Conservation (phyloP, 1,284 basidiomycete genomes). For the Sanghuangporus sanghuang region DNA sequence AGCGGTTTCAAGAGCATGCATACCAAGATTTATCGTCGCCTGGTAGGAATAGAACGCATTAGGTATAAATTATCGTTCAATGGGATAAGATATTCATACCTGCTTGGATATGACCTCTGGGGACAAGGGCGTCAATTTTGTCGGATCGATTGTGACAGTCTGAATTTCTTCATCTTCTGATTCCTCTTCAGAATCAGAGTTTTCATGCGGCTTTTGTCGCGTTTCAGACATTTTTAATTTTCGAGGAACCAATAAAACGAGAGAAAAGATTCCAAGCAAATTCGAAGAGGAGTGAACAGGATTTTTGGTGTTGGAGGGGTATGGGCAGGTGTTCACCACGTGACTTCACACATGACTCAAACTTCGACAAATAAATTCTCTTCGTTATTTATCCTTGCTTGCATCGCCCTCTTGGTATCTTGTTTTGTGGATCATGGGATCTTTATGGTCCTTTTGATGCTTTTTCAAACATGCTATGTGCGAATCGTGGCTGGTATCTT, state of each 20-base stretch:
- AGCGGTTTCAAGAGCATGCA: neutral
- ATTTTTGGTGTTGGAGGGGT: no score
- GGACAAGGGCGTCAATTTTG: conserved; percentile 84
- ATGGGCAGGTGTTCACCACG: no score
- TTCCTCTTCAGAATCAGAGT: conserved; percentile 66
- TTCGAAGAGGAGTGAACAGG: neutral
- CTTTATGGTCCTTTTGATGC: no score
- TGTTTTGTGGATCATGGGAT: no score
- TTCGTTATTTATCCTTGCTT: no score
- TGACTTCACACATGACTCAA: no score
- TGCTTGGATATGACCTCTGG: conserved; percentile 98
- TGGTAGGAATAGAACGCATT: conserved; percentile 24
- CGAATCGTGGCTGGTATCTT: no score
- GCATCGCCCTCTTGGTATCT: no score
- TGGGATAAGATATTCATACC: conserved; percentile 46
- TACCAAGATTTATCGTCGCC: conserved; percentile 86
- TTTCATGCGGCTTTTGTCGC: conserved; percentile 53
- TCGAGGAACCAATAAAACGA: neutral
- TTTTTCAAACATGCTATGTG: no score
- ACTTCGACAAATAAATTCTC: no score
- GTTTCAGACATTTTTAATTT: conserved; percentile 36
- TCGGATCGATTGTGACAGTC: conserved; percentile 67
- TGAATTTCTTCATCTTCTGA: conserved; percentile 51
- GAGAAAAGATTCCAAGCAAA: neutral
- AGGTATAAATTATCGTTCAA: neutral